phyloP scores from a whole-genome alignment of 768 basidiomycete species.

The Podaxis rugospora region DNA sequence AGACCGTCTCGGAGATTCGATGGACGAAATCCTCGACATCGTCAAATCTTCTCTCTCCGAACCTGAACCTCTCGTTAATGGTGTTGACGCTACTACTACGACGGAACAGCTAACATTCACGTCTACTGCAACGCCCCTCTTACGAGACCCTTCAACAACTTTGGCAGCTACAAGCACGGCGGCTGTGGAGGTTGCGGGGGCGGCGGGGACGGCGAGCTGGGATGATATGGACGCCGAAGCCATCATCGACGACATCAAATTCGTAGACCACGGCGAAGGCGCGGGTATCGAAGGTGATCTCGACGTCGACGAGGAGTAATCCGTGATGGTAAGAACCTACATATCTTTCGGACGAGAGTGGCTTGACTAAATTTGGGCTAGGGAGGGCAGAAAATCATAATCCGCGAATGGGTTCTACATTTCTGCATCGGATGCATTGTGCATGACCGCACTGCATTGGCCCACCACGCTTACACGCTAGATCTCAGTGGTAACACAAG shows the following conservation, averaged over 20 bases:
- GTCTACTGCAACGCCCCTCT: conserved; percentile 1
- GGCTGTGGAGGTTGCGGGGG: too few species aligned
- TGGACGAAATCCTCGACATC: conserved; percentile 58
- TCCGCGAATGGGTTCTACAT: too few species aligned
- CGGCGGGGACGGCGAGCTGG: conserved; percentile 21
- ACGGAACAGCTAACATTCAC: conserved; percentile 5
- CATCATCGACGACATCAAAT: conserved; percentile 47
- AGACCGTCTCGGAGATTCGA: conserved; percentile 67
- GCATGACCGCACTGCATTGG: too few species aligned
- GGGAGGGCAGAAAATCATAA: too few species aligned
- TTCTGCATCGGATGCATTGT: too few species aligned
- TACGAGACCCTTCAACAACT: background rate
- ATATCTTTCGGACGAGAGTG: too few species aligned
- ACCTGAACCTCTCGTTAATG: background rate
- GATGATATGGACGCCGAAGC: conserved; percentile 34
- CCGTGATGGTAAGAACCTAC: too few species aligned
- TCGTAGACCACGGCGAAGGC: conserved; percentile 66
- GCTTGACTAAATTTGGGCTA: too few species aligned
- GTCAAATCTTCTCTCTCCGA: conserved; percentile 33
- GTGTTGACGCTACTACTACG: background rate
- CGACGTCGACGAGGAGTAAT: conserved; percentile 19
- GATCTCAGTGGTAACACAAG: background rate
- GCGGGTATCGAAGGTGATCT: conserved; percentile 67
- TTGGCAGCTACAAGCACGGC: too few species aligned
- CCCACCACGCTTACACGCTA: too few species aligned